Evolutionary conservation across 1,284 basidiomycete genomes (phyloP), one percentile per base, ranked within the genome.

Genomic region (Neonothopanus nambi): DNA sequence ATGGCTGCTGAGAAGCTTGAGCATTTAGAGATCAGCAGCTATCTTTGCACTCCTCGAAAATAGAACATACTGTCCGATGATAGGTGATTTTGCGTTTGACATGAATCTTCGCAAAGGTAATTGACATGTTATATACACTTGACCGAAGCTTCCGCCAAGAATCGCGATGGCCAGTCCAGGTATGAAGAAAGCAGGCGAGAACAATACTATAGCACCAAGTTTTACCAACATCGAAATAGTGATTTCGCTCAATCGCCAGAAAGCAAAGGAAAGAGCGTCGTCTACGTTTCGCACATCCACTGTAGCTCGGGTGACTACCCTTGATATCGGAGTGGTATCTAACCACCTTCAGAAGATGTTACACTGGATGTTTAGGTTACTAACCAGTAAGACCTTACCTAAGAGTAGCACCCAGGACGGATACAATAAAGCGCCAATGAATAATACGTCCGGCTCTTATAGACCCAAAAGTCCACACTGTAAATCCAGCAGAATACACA

Each of bases 281-380:
- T 48, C 39, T 26, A 53, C 66, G 49, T 67, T 72, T 66, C 68
- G 64, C 4, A 84, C 81, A 58, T 85, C 82, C 51, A 80, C 78
- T 1, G 82, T 83, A 62, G 82, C 82, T 36, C 83, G 73, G 40
- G 78, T 70, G 52, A 84, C 76, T 58, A 85, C 77, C 20, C 82
- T 73, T 15, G 81, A 79, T 0, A 77, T 76, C 0, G 84, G 84
- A 1, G 81, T 84, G 18, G 67, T 73, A 59, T 85, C 82, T 8
- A 84, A 48, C 60, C 60, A 62, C 45, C 57, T 57, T n/a, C 13
- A 13, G 23, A 43, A 5, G 39, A 15, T 26, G 15, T n/a, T 4
- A 20, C 13, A 13, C 23, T 20, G 17, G 33, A 40, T 12, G 5
- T 2, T 9, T 21, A 37, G 26, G 18, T 42, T 20, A 24, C 12